phyloP scores from a whole-genome alignment of 2,329 filamentous ascomycete species.

The Escovopsis sp. region DNA sequence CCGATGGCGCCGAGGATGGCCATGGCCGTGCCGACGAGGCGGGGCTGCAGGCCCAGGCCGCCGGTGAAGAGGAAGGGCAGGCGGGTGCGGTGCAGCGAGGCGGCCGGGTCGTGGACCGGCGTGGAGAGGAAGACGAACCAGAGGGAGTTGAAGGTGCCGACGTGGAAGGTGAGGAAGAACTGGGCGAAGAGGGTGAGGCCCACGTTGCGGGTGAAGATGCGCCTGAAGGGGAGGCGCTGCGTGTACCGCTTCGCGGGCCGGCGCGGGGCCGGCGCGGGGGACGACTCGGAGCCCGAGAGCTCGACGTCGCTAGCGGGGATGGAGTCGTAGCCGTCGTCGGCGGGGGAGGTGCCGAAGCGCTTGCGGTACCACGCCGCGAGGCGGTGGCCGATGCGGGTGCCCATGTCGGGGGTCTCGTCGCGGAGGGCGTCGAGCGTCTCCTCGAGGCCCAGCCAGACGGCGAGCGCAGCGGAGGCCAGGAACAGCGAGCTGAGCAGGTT shows the following conservation, averaged over 20 bases:
- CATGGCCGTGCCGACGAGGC: conserved; percentile 62
- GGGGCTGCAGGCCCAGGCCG: conserved; percentile 58
- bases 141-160: conserved; percentile 62
- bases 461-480: conserved; percentile 25
- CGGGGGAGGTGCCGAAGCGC: conserved; percentile 6
- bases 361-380: conserved; percentile 17
- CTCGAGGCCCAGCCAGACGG: conserved; percentile 35
- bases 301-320: conserved; percentile 11
- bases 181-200: conserved; percentile 44
- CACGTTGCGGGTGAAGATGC: conserved; percentile 42
- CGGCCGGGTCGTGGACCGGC: conserved; percentile 37
- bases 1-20: conserved; percentile 62
- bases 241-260: conserved; percentile 23
- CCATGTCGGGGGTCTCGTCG: conserved; percentile 25
- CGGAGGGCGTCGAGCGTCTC: conserved; percentile 36
- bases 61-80: conserved; percentile 53
- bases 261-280: background rate
- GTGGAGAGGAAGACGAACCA: conserved; percentile 68
- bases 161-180: conserved; percentile 56
- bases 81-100: conserved; percentile 17
- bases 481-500: conserved; percentile 38
- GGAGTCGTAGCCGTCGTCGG: conserved; percentile 10
- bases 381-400: conserved; percentile 24
- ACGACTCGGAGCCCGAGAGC: conserved; percentile 4
- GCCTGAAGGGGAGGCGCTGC: conserved; percentile 34